Evolutionary conservation across 495 filamentous ascomycete species (phyloP), one percentile per base, ranked within the genome.

Genomic region (Rostrohypoxylon terebratum): DNA sequence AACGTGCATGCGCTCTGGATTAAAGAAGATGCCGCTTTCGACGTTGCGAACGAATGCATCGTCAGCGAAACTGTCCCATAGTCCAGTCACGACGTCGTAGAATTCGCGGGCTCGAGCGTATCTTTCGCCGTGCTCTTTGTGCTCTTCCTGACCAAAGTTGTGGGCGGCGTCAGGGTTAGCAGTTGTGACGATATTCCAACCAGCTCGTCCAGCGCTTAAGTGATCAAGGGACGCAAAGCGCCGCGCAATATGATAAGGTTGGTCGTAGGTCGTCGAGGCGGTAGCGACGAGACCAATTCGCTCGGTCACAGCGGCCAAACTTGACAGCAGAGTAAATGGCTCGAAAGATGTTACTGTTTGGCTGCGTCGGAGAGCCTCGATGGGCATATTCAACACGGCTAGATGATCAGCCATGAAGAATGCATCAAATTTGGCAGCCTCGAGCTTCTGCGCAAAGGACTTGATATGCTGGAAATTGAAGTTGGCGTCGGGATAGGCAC

Each of bases 151-250:
- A 6, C 87, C 87, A 63, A 89, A 85, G 21, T 85, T 86, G 66
- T 85, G 84, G 59, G 85, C 82, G 6, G 86, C 83, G 4, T 85
- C 80, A 40, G 87, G 86, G 72, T 86, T 87, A 47, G 83, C 88
- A 0, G 83, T 86, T 1, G 89, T 90, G 31, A 91, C 88, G 21
- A 91, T 89, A 70, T 90, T 91, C 89, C 89, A 90, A 0, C 83
- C 88, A 9, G 89, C 78, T 16, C 88, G 83, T 3, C 87, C 89
- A 28, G 82, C 80, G 9, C 85, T 89, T 14, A 89, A 73, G 67
- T 91, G 88, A 69, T 90, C 89, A 14, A 91, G 77, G 0, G 86
- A 88, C 1, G 88, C 88, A 50, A 88, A 87, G 14, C 85, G 82
- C 45, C 86, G 82, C 0, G 88, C 88, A 6, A 90, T 78, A 31